Conservation (phyloP, 805 yeast genomes). For the Metschnikowia bowlesiae region DNA sequence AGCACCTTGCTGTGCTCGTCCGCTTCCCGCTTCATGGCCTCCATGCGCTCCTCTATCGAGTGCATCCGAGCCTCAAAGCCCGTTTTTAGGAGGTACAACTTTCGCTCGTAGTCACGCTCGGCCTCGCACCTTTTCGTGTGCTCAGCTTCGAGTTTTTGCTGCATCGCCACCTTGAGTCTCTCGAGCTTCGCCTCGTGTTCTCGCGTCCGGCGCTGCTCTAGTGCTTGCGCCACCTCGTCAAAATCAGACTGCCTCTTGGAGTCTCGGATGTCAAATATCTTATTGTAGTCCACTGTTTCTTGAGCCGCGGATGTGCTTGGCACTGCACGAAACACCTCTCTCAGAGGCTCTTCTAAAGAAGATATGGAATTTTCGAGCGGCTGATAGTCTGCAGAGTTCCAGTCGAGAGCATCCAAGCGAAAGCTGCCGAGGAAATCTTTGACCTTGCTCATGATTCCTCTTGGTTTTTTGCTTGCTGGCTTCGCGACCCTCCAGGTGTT, state of each 20-base stretch:
- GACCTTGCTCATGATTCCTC: not conserved
- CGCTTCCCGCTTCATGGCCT: conserved; percentile 1
- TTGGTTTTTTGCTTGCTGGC: not conserved
- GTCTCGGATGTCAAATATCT: conserved; percentile 2
- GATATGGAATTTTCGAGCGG: conserved; percentile 1
- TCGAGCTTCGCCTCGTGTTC: conserved; percentile 1
- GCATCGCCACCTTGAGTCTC: not conserved
- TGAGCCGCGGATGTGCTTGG: not conserved
- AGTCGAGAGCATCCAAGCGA: not conserved
- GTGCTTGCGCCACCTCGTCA: not conserved
- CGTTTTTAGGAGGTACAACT: conserved; percentile 5
- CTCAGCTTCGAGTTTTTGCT: conserved; percentile 4
- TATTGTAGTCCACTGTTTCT: conserved; percentile 1
- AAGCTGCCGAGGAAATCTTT: not conserved
- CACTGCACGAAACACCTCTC: not conserved
- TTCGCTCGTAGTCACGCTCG: conserved; percentile 9
- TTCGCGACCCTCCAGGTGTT: not conserved
- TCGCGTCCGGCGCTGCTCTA: not conserved
- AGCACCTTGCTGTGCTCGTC: not conserved
- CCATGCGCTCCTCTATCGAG: conserved; percentile 4
- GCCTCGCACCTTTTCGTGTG: not conserved
- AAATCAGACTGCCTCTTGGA: not conserved
- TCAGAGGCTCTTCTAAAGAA: not conserved
- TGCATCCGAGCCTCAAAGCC: conserved; percentile 8
- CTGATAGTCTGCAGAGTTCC: not conserved